These are phyloP conservation scores for Magnusiomyces paraingens DNA, from an alignment of 1,139 yeast genomes.

Conservation along the genomic window DNA sequence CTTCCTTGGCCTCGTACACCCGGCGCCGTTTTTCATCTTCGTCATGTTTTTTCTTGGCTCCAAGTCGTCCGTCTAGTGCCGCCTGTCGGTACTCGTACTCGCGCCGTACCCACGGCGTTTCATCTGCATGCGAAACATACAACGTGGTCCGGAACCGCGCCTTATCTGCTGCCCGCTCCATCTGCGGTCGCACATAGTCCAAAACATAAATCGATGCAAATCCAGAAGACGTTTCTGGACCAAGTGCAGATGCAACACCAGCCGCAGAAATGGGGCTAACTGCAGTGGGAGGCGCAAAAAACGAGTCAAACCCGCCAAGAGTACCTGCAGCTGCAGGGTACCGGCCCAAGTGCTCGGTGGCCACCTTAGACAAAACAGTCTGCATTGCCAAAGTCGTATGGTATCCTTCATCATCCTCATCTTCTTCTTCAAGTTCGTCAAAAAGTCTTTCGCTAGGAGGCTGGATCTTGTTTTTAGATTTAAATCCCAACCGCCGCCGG, in stretches of 20 bases:
- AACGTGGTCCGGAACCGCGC: background rate
- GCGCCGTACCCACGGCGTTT: background rate
- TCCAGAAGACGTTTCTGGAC: background rate
- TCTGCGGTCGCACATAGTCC: background rate
- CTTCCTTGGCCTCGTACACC: no score
- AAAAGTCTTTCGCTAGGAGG: background rate
- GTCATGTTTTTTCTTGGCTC: background rate
- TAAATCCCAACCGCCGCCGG: background rate
- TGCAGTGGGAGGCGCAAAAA: no score
- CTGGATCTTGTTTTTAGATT: background rate
- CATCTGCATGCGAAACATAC: background rate
- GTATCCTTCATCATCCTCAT: background rate
- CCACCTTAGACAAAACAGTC: conserved; percentile 3
- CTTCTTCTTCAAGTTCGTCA: background rate
- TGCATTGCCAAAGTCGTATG: conserved; percentile 5
- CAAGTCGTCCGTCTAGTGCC: background rate
- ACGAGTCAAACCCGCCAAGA: no score
- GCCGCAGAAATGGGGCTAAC: background rate
- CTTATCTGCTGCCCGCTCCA: background rate
- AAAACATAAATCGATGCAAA: background rate
- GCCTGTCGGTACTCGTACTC: conserved; percentile 2
- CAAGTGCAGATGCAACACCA: background rate
- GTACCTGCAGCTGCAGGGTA: no score
- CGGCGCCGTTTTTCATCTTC: no score
- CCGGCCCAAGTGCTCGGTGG: background rate